Evolutionary conservation across 108 stramenopile species (phyloP), one percentile per base, ranked within the genome.

Genomic region (Cyclotella cryptica): DNA sequence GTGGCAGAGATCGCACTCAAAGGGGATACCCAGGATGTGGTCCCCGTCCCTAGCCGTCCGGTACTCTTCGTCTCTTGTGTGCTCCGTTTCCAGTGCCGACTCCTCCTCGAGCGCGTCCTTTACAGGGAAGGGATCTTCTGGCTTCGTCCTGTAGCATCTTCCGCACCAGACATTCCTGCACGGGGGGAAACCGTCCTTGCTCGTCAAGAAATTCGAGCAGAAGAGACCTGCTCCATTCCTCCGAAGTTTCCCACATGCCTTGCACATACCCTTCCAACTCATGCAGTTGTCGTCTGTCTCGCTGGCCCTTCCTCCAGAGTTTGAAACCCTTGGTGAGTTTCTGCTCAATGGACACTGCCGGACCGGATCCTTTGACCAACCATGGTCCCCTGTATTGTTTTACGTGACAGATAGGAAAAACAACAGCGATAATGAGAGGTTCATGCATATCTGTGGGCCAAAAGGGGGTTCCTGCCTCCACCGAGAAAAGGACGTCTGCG

Each of bases 391-490:
- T 54, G 18, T 18, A 54, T 7, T n/a, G 17, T 11, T 10, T 7
- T 19, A 54, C 15, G 21, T n/a, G n/a, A 54, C n/a, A 19, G 53
- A 54, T 14, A n/a, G 53, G 53, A n/a, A n/a, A n/a, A n/a, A n/a
- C n/a, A 9, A 12, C 64, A 6, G 14, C 60, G 24, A 70, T 11
- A 19, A 70, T 58, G 12, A 70, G 39, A 30, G 69, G 69, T 19
- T 70, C 69, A 53, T 53, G 51, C 47, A 53, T 51, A 3, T n/a
- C 21, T 13, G 13, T 8, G 27, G 69, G 29, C 69, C 47, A 70
- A 58, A 70, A 70, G 5, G 46, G 15, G 55, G 69, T 18, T 39
- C 58, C n/a, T n/a, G n/a, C n/a, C n/a, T n/a, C n/a, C n/a, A n/a
- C n/a, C n/a, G 35, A 26, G 41, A 55, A 30, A n/a, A 71, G 19